Evolutionary conservation across 192 early-diverging fungal species (phyloP).

Genomic region (Coemansia sp.): DNA sequence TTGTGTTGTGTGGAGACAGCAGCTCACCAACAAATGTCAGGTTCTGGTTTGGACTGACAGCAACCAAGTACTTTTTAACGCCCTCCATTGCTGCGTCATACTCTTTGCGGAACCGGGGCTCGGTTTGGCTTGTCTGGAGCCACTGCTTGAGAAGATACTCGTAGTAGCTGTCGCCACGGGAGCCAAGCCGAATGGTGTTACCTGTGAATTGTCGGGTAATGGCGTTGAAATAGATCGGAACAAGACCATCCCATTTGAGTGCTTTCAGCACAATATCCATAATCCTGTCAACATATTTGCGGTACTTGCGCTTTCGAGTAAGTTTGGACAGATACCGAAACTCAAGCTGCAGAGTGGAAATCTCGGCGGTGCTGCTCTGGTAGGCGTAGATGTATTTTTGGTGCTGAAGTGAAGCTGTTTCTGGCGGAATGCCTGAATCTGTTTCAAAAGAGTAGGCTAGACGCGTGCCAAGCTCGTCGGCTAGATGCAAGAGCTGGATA

Average conservation of each 20-base stretch:
- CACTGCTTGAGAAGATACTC: slow-evolving; percentile 94
- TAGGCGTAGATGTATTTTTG: slow-evolving; percentile 15
- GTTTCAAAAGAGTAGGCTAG: slow-evolving; percentile 65
- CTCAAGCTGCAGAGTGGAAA: slow-evolving; percentile 83
- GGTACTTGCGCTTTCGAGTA: slow-evolving; percentile 73
- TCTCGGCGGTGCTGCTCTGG: slow-evolving; percentile 63
- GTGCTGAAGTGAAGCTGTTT: slow-evolving; percentile 29
- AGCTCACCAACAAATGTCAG: slow-evolving; percentile 38
- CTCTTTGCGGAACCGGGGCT: slow-evolving; percentile 64
- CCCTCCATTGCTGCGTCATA: slow-evolving; percentile 61
- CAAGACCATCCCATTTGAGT: slow-evolving; percentile 60
- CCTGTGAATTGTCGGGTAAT: slow-evolving; percentile 15
- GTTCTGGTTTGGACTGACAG: slow-evolving; percentile 17
- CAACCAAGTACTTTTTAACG: slow-evolving; percentile 40
- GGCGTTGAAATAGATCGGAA: slow-evolving; percentile 65
- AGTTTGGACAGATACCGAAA: slow-evolving; percentile 83
- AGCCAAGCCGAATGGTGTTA: slow-evolving; percentile 31
- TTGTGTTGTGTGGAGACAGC: slow-evolving; percentile 58
- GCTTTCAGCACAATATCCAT: slow-evolving; percentile 27
- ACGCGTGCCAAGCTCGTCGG: slow-evolving; percentile 72
- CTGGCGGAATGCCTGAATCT: slow-evolving; percentile 40
- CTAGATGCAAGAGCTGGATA: slow-evolving; percentile 62
- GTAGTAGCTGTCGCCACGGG: slow-evolving; percentile 87
- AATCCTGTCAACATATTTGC: slow-evolving; percentile 69
- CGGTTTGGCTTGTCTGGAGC: slow-evolving; percentile 72